Evolutionary conservation across 495 filamentous ascomycete genomes (phyloP).

Genomic region (Podospora sp.): DNA sequence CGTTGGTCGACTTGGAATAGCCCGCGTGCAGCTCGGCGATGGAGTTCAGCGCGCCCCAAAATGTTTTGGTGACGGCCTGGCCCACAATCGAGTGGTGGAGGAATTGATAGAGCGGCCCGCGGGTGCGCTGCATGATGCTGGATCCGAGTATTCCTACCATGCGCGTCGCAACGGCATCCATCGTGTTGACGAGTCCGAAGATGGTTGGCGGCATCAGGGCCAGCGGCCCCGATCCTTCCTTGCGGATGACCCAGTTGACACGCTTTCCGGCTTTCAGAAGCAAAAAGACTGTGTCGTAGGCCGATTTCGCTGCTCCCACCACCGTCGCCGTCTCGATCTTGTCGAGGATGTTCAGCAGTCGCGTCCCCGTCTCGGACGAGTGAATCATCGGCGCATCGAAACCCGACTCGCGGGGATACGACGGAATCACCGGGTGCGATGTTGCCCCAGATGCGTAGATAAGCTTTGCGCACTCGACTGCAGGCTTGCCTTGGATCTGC

Average conservation of each 20-base stretch:
- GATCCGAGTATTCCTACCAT: slow-evolving; percentile 33
- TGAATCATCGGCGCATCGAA: not conserved
- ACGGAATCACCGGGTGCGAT: slow-evolving; percentile 43
- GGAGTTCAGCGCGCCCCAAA: not conserved
- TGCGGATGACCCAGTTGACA: slow-evolving; percentile 26
- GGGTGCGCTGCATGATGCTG: slow-evolving; percentile 34
- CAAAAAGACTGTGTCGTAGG: slow-evolving; percentile 49
- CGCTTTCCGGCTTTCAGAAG: slow-evolving; percentile 45
- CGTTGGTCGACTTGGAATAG: not conserved
- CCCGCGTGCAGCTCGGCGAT: not conserved
- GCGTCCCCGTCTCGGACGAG: not conserved
- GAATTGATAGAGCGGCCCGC: slow-evolving; percentile 27
- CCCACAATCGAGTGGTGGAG: slow-evolving; percentile 29
- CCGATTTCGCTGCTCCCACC: slow-evolving; percentile 51
- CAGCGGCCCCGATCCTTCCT: not conserved
- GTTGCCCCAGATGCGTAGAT: slow-evolving; percentile 51
- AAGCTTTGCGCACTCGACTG: slow-evolving; percentile 40
- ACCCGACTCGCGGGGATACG: slow-evolving; percentile 23
- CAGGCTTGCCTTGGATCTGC: slow-evolving; percentile 18
- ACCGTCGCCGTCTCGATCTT: slow-evolving; percentile 39
- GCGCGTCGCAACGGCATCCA: slow-evolving; percentile 30
- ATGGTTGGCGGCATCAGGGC: slow-evolving; percentile 39
- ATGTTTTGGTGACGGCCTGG: not conserved
- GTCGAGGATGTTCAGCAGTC: not conserved
- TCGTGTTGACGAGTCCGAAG: slow-evolving; percentile 32